These are phyloP conservation scores for Mycena alexandri DNA, from an alignment of 768 basidiomycete species.

Conservation along the genomic window DNA sequence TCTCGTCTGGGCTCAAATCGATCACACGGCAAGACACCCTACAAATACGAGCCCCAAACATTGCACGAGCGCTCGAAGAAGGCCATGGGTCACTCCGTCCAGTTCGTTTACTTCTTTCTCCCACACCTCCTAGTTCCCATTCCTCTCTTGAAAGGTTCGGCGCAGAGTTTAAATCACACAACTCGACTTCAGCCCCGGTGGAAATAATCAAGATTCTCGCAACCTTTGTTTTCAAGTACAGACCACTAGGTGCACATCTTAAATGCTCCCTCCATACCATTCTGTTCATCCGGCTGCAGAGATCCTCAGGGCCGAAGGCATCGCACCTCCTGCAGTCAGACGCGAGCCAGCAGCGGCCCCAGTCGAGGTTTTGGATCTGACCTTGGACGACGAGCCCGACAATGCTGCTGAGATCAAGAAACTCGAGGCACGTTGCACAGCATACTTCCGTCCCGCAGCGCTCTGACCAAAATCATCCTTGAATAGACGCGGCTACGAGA, in stretches of 20 bases:
- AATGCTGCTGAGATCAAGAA: conserved; percentile 5
- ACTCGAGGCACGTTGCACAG: conserved; percentile 8
- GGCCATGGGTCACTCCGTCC: conserved; percentile 28
- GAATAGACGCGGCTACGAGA: conserved; percentile 5
- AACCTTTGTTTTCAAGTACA: conserved; percentile 29
- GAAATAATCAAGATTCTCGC: background rate
- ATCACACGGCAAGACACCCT: no score
- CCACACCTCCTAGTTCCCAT: background rate
- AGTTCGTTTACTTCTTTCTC: conserved; percentile 4
- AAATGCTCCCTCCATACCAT: no score
- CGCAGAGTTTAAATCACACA: background rate
- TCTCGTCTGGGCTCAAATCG: no score
- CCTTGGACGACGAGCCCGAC: conserved; percentile 10
- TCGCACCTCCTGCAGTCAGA: conserved; percentile 8
- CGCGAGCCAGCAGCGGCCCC: background rate
- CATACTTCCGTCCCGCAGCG: background rate
- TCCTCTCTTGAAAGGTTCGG: conserved; percentile 13
- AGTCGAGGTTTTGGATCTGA: conserved; percentile 6
- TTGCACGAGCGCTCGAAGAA: conserved; percentile 33
- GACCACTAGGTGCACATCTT: conserved; percentile 22
- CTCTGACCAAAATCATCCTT: no score
- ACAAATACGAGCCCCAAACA: background rate
- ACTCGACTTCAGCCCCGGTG: background rate
- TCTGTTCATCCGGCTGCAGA: no score
- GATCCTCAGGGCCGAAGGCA: conserved; percentile 20